A percentile compares a stretch with the other conserved stretches of the same genome.
These are phyloP conservation scores for Leptomonas seymouri DNA, from an alignment of 208 protist species.

Conservation along the genomic window DNA sequence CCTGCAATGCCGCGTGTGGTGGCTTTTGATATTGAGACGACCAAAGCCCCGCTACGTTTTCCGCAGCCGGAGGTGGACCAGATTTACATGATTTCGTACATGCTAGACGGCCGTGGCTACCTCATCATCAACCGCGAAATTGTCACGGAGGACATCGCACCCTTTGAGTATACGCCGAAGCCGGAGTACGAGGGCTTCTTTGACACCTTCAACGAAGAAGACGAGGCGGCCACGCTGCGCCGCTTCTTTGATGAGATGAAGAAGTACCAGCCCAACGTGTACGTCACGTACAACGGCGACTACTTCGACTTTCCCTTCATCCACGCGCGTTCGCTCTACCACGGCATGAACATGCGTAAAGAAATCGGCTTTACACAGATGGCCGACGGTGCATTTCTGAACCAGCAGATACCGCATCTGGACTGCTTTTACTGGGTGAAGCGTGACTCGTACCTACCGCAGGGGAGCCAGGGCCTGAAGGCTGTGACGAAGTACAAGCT, in stretches of 20 bases:
- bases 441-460: slow-evolving; percentile 99
- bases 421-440: slow-evolving; percentile 99
- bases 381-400: slow-evolving; percentile 94
- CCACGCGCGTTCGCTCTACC: slow-evolving; percentile 89
- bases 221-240: slow-evolving; percentile 93
- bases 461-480: slow-evolving; percentile 97
- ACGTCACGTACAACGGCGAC: slow-evolving; percentile 99
- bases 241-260: slow-evolving; percentile 98
- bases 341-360: slow-evolving; percentile 87
- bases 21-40: slow-evolving; percentile 99
- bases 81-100: slow-evolving; percentile 99
- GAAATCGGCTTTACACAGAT: slow-evolving; percentile 89
- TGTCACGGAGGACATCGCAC: slow-evolving; percentile 97
- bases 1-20: slow-evolving; percentile 92
- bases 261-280: slow-evolving; percentile 96
- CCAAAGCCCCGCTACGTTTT: slow-evolving; percentile 99
- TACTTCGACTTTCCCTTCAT: slow-evolving; percentile 99
- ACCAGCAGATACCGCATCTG: slow-evolving; percentile 95
- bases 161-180: slow-evolving; percentile 99
- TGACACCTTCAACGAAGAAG: slow-evolving; percentile 96
- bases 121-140: slow-evolving; percentile 99
- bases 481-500: slow-evolving; percentile 99
- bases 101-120: slow-evolving; percentile 98
- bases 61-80: slow-evolving; percentile 97
- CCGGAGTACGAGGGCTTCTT: slow-evolving; percentile 98